Evolutionary conservation across 2,329 filamentous ascomycete species (phyloP), one percentile per base, ranked within the genome.

Genomic region (Colletotrichum caudatum): DNA sequence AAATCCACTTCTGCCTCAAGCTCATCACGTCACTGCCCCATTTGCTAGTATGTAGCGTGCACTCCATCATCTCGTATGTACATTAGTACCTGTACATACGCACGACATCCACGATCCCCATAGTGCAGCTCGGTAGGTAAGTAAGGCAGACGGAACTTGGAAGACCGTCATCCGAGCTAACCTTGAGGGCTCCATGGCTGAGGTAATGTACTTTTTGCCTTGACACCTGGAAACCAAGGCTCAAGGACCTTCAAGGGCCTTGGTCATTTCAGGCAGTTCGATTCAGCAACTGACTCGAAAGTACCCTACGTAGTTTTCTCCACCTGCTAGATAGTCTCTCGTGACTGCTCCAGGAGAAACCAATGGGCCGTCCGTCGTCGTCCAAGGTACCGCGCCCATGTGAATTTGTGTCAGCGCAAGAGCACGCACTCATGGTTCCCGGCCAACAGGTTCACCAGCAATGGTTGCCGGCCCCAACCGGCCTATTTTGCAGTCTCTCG

Each of bases 41-140:
- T 41, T 37, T 18, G 8, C 11, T n/a, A 58, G 12, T 16, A 44
- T 14, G 20, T 59, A 44, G 41, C 1, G 16, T 46, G 18, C 41
- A 46, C 41, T 44, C 41, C 41, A 20, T 46, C 6, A 12, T 41
- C 5, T 2, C 2, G 16, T 7, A 44, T 16, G 41, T 46, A n/a
- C 44, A 46, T n/a, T n/a, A 11, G 18, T 46, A n/a, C 20, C 29
- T 29, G n/a, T 26, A 46, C 9, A 16, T 60, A 33, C 57, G 35
- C 33, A 23, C 53, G 53, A 57, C 53, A 56, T 41, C 39, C 23
- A n/a, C 26, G 35, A 48, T 26, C 62, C 62, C 26, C 62, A 20
- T 46, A 12, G 29, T 50, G 62, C 39, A 26, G 23, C 51, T 64
- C 62, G 53, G 18, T 20, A 35, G 39, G 9, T 48, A 61, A 16